phyloP scores from a whole-genome alignment of 331 rosid species.

The Quercus tomentella region DNA sequence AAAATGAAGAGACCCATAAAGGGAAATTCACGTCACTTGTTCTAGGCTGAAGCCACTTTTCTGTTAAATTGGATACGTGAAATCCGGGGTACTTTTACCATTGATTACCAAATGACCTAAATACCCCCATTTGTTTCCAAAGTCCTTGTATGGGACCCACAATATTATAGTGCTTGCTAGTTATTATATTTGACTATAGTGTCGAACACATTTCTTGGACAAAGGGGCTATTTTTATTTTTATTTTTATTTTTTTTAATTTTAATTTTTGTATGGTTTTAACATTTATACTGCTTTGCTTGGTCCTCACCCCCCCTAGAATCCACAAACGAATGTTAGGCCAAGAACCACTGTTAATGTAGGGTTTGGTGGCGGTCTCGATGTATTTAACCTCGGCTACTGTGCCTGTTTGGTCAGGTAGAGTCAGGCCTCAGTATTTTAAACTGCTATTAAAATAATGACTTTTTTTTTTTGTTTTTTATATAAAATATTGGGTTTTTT shows the following conservation, averaged over 20 bases:
- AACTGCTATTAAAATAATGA: background rate
- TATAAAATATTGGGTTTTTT: background rate
- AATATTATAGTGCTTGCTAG: background rate
- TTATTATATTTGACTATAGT: background rate
- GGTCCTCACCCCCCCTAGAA: constrained; percentile 26
- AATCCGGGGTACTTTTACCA: constrained; percentile 28
- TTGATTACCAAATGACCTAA: constrained; percentile 4
- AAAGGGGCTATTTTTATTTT: background rate
- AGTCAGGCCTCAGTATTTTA: background rate
- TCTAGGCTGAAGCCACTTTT: constrained; percentile 5
- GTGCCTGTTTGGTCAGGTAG: constrained; percentile 37
- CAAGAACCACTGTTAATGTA: constrained; percentile 8
- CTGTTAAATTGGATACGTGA: constrained; percentile 33
- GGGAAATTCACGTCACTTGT: constrained; percentile 14
- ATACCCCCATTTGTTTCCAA: constrained; percentile 19
- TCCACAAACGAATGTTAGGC: constrained; percentile 45
- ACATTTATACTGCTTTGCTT: background rate
- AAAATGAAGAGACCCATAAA: constrained; percentile 10
- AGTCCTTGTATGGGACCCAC: constrained; percentile 7
- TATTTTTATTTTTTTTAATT: too few species aligned
- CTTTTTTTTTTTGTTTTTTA: too few species aligned
- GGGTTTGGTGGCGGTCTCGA: constrained; percentile 33
- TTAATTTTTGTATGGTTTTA: background rate
- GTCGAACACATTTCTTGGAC: background rate
- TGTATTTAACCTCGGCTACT: constrained; percentile 29